Evolutionary conservation across 306 rosid genomes (phyloP), one percentile per base, ranked within the genome.

Genomic region (Bauhinia variegata): DNA sequence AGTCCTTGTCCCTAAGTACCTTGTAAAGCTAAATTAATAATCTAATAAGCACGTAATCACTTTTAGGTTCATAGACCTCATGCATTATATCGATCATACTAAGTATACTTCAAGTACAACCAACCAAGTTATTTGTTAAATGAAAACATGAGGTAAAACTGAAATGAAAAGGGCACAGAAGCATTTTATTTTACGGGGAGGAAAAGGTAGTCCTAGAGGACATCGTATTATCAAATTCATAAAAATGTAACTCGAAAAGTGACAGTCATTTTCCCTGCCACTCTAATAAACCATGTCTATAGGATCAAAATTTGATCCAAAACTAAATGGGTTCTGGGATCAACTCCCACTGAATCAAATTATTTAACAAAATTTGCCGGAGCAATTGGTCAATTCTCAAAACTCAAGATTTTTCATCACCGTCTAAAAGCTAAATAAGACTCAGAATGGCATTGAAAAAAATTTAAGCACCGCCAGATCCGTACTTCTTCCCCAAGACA

Each of bases 391-490:
- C 78, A 62, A 50, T 76, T 72, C 87, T 67, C 72, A 58, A 23
- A 82, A 82, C 79, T 76, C 75, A 80, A 84, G 42, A 54, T 75
- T 83, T 89, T 87, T 89, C 96, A 82, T 89, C 91, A 89, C 83
- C 95, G 89, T 89, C 96, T 86, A 81, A 65, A 77, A 44, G 72
- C 62, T 65, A 69, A 34, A 32, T 5, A 58, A 31, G 17, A 65
- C 75, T 67, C 11, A 1, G 18, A 18, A 31, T 19, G 17, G 15
- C 4, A 19, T 65, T 36, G 33, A 31, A 50, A 49, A 8, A 31
- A 51, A 67, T 10, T 53, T 69, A 92, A 65, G 77, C 95, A 11
- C 89, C 89, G 32, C 96, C 96, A 0, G 95, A 85, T 54, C 97
- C 96, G 1, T 85, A 88, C 75, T 88, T 91, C 91, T 91, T 91